Conservation (phyloP, 345 rosid genomes). For the Populus tremula region DNA sequence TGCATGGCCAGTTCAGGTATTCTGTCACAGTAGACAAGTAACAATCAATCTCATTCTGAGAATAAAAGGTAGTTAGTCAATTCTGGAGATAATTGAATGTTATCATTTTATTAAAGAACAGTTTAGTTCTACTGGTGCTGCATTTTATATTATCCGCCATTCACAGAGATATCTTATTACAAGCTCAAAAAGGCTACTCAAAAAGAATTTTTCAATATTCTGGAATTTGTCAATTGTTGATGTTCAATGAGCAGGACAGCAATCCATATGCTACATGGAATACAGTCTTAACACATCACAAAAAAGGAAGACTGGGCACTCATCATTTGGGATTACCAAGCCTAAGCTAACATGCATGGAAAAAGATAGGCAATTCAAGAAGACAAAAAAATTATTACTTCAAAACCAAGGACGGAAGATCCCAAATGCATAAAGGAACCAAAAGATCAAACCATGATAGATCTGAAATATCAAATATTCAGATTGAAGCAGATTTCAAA, state of each 20-base stretch:
- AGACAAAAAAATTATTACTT: not conserved
- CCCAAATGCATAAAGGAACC: not conserved
- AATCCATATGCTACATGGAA: not conserved
- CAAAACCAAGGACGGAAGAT: not conserved
- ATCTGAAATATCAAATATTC: not conserved
- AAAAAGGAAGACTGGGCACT: not conserved
- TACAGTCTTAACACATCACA: not conserved
- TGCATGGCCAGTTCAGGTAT: slow-evolving; percentile 26
- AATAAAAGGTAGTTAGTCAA: not conserved
- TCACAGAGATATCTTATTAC: not conserved
- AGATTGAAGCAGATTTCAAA: too few species aligned
- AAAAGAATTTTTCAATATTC: not conserved
- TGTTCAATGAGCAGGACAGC: not conserved
- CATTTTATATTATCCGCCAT: not conserved
- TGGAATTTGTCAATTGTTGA: not conserved
- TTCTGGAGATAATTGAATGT: not conserved
- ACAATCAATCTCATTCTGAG: not conserved
- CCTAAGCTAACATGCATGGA: not conserved
- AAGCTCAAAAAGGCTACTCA: not conserved
- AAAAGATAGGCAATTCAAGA: not conserved
- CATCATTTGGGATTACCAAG: not conserved
- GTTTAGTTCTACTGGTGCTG: not conserved
- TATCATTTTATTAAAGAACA: not conserved
- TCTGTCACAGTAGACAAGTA: slow-evolving; percentile 21
- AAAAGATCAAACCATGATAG: not conserved